Evolutionary conservation across 2,329 filamentous ascomycete genomes (phyloP), one percentile per base, ranked within the genome.

Genomic region (Dendrostoma leiphaemia): DNA sequence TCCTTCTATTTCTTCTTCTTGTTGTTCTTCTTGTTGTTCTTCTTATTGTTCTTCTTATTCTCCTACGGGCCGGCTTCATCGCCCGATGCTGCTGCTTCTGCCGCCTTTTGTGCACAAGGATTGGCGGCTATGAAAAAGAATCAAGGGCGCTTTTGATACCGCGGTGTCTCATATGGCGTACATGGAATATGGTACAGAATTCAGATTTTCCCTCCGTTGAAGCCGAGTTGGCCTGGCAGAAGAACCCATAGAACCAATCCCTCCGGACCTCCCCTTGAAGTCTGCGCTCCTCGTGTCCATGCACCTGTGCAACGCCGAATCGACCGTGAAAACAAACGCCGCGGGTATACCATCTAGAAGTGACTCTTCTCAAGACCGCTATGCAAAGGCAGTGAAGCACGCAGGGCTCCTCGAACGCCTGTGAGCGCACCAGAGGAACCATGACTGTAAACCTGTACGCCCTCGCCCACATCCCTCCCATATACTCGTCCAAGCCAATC

Each of bases 271-370:
- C 13, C 21, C 38, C 26, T 21, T 41, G 38, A 41, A 24, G 38
- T 41, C 38, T 41, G 24, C 31, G n/a, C 29, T 13, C 21, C 26
- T 23, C 21, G 15, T 28, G 26, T 51, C 26, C 40, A 34, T 41
- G 48, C 28, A 26, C 47, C 48, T 41, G 17, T 43, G 48, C 37
- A 51, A 51, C 48, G 48, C 48, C 48, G 50, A 52, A 24, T 28
- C 43, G 34, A 10, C 28, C 37, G 21, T 32, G 37, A 32, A 40
- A 31, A 32, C 40, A 24, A 52, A 53, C 50, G 43, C 50, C 50
- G 29, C 50, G 41, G 50, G 50, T 53, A 53, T 53, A 53, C 29
- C 32, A 47, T 53, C 50, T 53, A 37, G 35, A 40, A 49, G 28
- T n/a, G n/a, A 29, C 24, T 17, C 28, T 21, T 28, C 35, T 23